Evolutionary conservation across 2,329 filamentous ascomycete genomes (phyloP).

Genomic region (Aspergillus alliaceus): DNA sequence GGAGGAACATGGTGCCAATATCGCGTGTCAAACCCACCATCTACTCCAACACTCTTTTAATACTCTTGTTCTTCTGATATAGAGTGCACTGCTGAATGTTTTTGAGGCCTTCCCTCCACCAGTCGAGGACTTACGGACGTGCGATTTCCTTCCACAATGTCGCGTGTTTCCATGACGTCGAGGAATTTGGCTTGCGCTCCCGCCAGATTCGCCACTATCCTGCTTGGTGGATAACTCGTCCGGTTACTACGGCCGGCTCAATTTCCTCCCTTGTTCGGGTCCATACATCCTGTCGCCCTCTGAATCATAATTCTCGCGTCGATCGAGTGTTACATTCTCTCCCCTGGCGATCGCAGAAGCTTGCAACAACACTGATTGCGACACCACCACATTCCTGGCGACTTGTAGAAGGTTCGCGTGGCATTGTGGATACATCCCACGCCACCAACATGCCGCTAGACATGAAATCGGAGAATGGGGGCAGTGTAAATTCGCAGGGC

Average conservation of each 20-base stretch:
- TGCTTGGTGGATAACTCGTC: slow-evolving; percentile 26
- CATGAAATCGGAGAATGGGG: neutral
- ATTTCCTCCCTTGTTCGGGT: slow-evolving; percentile 5
- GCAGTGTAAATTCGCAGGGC: neutral
- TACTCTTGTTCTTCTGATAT: neutral
- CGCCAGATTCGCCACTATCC: slow-evolving; percentile 26
- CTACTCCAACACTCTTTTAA: neutral
- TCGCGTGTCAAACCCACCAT: neutral
- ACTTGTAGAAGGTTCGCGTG: slow-evolving; percentile 3
- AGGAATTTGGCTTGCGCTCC: slow-evolving; percentile 21
- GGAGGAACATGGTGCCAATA: neutral
- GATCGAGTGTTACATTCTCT: slow-evolving; percentile 15
- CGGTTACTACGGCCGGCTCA: slow-evolving; percentile 27
- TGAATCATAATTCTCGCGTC: neutral
- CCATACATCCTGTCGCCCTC: neutral
- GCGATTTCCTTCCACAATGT: slow-evolving; percentile 31
- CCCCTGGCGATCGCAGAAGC: slow-evolving; percentile 9
- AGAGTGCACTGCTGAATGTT: slow-evolving; percentile 31
- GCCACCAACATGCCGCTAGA: neutral
- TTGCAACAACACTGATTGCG: slow-evolving; percentile 5
- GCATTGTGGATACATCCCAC: neutral
- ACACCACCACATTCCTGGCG: slow-evolving; percentile 2
- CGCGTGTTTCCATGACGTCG: slow-evolving; percentile 23
- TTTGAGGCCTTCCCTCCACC: slow-evolving; percentile 20
- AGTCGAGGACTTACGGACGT: slow-evolving; percentile 23